These are phyloP conservation scores for Lojkania enalia DNA, from an alignment of 2,329 filamentous ascomycete species.

Conservation along the genomic window DNA sequence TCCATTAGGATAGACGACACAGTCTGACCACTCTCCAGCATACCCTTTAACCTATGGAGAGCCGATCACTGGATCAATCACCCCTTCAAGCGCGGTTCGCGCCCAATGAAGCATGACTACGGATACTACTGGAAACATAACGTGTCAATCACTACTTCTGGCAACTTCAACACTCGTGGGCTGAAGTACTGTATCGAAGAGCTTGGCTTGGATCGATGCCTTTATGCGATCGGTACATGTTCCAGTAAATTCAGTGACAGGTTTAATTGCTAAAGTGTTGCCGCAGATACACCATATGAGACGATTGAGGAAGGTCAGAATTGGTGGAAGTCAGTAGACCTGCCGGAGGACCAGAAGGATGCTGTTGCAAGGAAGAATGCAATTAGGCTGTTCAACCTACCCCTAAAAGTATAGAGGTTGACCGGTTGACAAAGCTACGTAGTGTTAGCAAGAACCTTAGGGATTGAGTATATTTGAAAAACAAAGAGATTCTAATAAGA, in stretches of 20 bases:
- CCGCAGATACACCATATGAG: constrained; percentile 32
- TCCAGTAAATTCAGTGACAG: too few relatives aligned
- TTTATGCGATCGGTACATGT: constrained; percentile 44
- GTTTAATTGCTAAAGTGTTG: not conserved
- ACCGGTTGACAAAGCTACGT: too few relatives aligned
- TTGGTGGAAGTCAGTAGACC: constrained; percentile 34
- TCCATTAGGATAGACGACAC: not conserved
- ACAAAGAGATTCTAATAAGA: too few relatives aligned
- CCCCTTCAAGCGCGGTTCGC: constrained; percentile 43
- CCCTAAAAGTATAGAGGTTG: constrained; percentile 22
- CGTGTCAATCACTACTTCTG: constrained; percentile 49
- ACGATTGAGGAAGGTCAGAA: constrained; percentile 31
- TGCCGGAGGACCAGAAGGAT: constrained; percentile 31
- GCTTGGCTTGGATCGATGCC: constrained; percentile 45
- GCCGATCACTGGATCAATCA: constrained; percentile 52
- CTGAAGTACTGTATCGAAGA: constrained; percentile 49
- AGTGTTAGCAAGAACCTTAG: too few relatives aligned
- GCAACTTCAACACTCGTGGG: constrained; percentile 47
- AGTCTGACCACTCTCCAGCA: constrained; percentile 28
- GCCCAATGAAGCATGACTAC: constrained; percentile 46
- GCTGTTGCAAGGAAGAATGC: constrained; percentile 29
- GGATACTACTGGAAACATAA: constrained; percentile 48
- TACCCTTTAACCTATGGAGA: constrained; percentile 49
- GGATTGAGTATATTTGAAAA: too few relatives aligned
- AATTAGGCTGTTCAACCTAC: constrained; percentile 32